phyloP scores from a whole-genome alignment of 257 asterid species.

The Striga asiatica region DNA sequence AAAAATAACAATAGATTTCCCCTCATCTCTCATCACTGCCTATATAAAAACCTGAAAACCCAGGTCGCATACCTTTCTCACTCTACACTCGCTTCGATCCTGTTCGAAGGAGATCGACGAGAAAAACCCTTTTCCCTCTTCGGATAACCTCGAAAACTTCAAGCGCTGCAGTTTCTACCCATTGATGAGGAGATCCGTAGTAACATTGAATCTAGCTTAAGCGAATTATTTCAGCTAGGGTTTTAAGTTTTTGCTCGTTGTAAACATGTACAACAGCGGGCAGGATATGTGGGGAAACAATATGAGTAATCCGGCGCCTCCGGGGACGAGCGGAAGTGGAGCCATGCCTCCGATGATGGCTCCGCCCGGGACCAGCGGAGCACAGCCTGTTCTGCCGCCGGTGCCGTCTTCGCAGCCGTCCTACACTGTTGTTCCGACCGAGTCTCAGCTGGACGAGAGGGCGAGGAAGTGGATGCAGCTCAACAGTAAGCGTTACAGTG shows the following conservation, averaged over 20 bases:
- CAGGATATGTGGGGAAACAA: conserved; percentile 39
- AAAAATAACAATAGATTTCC: too few relatives aligned
- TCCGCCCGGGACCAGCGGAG: conserved; percentile 48
- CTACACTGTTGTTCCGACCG: conserved; percentile 82
- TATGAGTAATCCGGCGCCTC: conserved; percentile 60
- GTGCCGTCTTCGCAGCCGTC: conserved; percentile 56
- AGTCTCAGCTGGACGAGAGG: conserved; percentile 87
- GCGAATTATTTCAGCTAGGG: conserved; percentile 16
- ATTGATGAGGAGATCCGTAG: too few relatives aligned
- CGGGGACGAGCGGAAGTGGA: conserved; percentile 38
- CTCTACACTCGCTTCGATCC: conserved; percentile 18
- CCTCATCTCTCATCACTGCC: too few relatives aligned
- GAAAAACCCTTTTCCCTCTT: too few relatives aligned
- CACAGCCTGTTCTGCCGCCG: conserved; percentile 35
- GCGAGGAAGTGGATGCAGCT: conserved; percentile 98
- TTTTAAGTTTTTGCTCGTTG: conserved; percentile 22
- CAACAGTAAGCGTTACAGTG: conserved; percentile 82
- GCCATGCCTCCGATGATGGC: conserved; percentile 20
- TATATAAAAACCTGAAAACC: too few relatives aligned
- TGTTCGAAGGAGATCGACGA: too few relatives aligned
- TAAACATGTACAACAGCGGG: conserved; percentile 39
- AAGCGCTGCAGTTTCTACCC: not conserved
- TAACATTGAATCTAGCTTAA: not conserved
- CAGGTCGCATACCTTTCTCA: too few relatives aligned
- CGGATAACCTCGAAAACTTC: not conserved